Base-by-base conservation (phyloP, 2,329 filamentous ascomycete species). In the Bipolaris cookei region DNA sequence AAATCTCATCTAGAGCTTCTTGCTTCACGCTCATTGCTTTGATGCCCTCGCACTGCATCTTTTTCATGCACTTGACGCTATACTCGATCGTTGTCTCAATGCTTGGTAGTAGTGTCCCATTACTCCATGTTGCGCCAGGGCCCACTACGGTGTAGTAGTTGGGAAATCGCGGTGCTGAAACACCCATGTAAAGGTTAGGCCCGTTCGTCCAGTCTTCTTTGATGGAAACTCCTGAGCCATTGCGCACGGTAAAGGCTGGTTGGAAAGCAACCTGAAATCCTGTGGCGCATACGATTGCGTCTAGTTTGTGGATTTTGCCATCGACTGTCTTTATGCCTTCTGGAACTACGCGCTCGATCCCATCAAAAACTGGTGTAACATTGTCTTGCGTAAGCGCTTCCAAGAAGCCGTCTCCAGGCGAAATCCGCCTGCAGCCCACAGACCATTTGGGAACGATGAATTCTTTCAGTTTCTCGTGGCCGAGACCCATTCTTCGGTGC, bases 371-470 rank as follows among this genome's bases (percentile, higher is more conserved):
- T 6, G 66, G 65, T 0, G 56, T 63, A 1, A 74, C 71, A 32
- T 75, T 75, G 30, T 69, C 62, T 25, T 71, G 62, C 2, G 70
- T 67, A 3, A 74, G 50, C 4, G 71, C 70, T 45, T 73, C 70
- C 14, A 75, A 66, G 51, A 71, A 75, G 8, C 72, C 71, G 21
- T 73, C 71, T 8, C 70, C 71, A 0, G 72, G 71, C 1, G 70
- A 71, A 21, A 73, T 71, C 34, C 71, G 59, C 25, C 72, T 63
- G 48, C 72, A 75, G 11, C 82, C 81, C 4, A 79, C 77, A 2
- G 75, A 72, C 72, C 80, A 84, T 28, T 78, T 79, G 1, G 80
- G 81, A 43, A 82, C 81, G 44, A 83, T 77, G 51, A 77, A 76
- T 16, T 79, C 71, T 48, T 79, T 75, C 16, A 81, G 63, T 43